A percentile compares a stretch with the other conserved stretches of the same genome.
Conservation (phyloP, 805 yeast species). For the Pichia paraexigua region DNA sequence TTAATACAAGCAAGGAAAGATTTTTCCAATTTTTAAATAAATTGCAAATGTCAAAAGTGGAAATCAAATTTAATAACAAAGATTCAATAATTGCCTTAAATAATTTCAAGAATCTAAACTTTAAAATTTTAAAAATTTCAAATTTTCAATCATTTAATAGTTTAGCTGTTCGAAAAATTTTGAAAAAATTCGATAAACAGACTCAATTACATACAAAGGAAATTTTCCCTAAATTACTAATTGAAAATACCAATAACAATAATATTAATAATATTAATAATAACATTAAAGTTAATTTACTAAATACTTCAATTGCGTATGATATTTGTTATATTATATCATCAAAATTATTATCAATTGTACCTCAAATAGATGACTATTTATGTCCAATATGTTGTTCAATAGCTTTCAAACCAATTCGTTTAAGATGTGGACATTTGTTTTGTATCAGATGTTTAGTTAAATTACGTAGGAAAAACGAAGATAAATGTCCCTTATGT, state of each 20-base stretch:
- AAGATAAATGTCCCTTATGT: conserved; percentile 64
- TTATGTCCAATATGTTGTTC: conserved; percentile 66
- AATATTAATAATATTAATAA: conserved; percentile 15
- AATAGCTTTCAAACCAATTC: conserved; percentile 65
- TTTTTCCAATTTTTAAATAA: conserved; percentile 33
- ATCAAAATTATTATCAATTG: conserved; percentile 41
- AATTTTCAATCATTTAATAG: conserved; percentile 56
- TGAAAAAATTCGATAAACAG: conserved; percentile 70
- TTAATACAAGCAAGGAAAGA: conserved; percentile 38
- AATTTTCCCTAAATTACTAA: conserved; percentile 33
- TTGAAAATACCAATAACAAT: conserved; percentile 15
- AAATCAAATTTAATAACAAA: conserved; percentile 38
- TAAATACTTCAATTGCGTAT: conserved; percentile 38
- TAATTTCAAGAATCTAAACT: conserved; percentile 45
- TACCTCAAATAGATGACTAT: conserved; percentile 73
- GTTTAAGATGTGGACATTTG: conserved; percentile 54
- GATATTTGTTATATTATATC: conserved; percentile 50
- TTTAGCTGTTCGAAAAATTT: conserved; percentile 57
- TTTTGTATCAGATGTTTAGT: conserved; percentile 70
- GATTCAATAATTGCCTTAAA: conserved; percentile 38
- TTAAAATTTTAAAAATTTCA: conserved; percentile 45
- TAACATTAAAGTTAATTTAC: conserved; percentile 14
- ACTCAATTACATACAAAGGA: conserved; percentile 45
- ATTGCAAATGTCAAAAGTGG: conserved; percentile 31
- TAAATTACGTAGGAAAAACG: conserved; percentile 50